These are phyloP conservation scores for Calocybe indica DNA, from an alignment of 768 basidiomycete genomes.

Conservation along the genomic window DNA sequence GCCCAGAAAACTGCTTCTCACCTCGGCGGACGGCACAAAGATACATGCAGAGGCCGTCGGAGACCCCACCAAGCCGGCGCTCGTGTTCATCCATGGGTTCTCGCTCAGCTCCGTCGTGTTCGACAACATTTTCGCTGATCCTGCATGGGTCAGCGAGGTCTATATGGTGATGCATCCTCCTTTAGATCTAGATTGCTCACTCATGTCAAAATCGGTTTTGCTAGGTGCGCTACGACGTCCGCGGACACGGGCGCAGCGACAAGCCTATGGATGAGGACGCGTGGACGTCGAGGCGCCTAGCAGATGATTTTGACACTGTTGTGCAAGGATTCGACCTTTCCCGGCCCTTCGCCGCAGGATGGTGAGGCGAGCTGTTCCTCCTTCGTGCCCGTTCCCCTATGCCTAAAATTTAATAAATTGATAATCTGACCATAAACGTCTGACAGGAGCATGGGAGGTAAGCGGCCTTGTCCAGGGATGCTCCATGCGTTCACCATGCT, in stretches of 20 bases:
- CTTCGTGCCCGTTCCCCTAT: too few relatives aligned
- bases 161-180: slow-evolving; percentile 14
- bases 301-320: slow-evolving; percentile 13
- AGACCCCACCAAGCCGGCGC: slow-evolving; percentile 24
- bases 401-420: too few relatives aligned
- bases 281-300: slow-evolving; percentile 7
- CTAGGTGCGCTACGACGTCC: slow-evolving; percentile 11
- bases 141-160: slow-evolving; percentile 14
- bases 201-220: not conserved
- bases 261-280: slow-evolving; percentile 6
- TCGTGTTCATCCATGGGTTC: slow-evolving; percentile 39
- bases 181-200: not conserved
- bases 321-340: too few relatives aligned
- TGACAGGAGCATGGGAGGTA: too few relatives aligned
- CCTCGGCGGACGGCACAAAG: slow-evolving; percentile 26
- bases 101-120: slow-evolving; percentile 26
- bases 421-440: too few relatives aligned
- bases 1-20: not conserved
- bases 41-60: slow-evolving; percentile 36
- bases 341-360: too few relatives aligned
- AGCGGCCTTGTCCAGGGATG: too few relatives aligned
- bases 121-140: slow-evolving; percentile 30
- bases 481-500: too few relatives aligned
- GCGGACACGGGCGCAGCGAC: slow-evolving; percentile 12
- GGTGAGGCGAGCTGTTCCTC: too few relatives aligned